Evolutionary conservation across 768 basidiomycete species (phyloP).

Genomic region (Coprinopsis marcescibilis): DNA sequence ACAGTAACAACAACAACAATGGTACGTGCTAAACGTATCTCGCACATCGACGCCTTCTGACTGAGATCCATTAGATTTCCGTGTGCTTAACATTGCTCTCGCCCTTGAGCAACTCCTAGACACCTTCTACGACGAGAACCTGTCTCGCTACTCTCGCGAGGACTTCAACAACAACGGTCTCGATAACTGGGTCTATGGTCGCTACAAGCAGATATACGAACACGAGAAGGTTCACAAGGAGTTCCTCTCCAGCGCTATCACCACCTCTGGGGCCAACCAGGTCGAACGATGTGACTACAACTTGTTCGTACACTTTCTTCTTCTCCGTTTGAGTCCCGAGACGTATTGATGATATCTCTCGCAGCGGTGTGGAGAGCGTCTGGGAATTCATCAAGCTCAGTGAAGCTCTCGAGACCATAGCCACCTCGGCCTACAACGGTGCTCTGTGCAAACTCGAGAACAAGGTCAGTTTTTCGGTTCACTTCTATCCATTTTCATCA

Average conservation of each 20-base stretch:
- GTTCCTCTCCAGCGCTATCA: slow-evolving; percentile 34
- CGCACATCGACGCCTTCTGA: background rate
- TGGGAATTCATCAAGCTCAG: slow-evolving; percentile 44
- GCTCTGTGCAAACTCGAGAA: slow-evolving; percentile 40
- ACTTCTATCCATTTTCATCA: background rate
- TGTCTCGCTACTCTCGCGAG: slow-evolving; percentile 33
- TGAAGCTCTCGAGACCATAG: slow-evolving; percentile 50
- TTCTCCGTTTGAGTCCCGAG: background rate
- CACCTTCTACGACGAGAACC: slow-evolving; percentile 35
- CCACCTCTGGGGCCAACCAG: slow-evolving; percentile 30
- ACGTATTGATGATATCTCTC: background rate
- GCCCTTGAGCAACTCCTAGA: slow-evolving; percentile 41
- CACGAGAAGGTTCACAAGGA: slow-evolving; percentile 31
- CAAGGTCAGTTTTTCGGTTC: slow-evolving; percentile 23
- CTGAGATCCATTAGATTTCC: slow-evolving; percentile 13
- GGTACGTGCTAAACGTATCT: background rate
- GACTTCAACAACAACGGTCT: slow-evolving; percentile 42
- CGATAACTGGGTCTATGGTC: slow-evolving; percentile 38
- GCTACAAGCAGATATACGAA: slow-evolving; percentile 41
- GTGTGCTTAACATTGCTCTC: slow-evolving; percentile 38
- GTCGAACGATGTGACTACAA: slow-evolving; percentile 53
- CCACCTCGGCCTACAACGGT: slow-evolving; percentile 54
- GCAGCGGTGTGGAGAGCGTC: slow-evolving; percentile 40
- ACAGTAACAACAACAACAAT: background rate
- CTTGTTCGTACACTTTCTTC: slow-evolving; percentile 36